Evolutionary conservation across 139 green algal genomes (phyloP).

Genomic region (Diplosphaera chodatii): DNA sequence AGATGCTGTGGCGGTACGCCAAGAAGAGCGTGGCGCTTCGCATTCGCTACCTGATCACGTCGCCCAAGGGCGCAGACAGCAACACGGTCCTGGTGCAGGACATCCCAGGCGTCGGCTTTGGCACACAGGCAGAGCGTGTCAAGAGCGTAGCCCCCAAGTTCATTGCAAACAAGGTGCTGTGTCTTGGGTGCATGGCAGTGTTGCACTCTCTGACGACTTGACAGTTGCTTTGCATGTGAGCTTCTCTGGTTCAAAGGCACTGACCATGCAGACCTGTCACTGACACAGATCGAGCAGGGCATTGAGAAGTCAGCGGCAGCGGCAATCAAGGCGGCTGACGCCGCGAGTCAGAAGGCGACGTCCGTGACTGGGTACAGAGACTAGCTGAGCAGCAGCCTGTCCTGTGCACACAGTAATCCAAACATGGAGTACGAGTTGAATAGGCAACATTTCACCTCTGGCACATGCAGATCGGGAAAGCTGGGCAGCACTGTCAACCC

Average conservation of each 20-base stretch:
- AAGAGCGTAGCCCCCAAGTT: slow-evolving; percentile 19
- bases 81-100: slow-evolving; percentile 54
- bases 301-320: not conserved
- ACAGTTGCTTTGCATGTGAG: not conserved
- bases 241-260: no score
- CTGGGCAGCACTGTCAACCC: not conserved
- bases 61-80: slow-evolving; percentile 30
- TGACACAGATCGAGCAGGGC: not conserved
- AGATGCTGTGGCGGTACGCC: slow-evolving; percentile 55
- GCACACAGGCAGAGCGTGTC: slow-evolving; percentile 24
- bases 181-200: not conserved
- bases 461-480: not conserved
- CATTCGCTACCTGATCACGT: slow-evolving; percentile 52
- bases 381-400: no score
- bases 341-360: not conserved
- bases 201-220: not conserved
- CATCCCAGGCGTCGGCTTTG: slow-evolving; percentile 41
- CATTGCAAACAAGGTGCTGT: slow-evolving; percentile 6
- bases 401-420: no score
- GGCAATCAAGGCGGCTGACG: not conserved
- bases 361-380: no score
- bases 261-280: no score
- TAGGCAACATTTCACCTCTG: no score
- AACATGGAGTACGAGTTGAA: no score
- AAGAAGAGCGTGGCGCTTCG: slow-evolving; percentile 49